phyloP scores from a whole-genome alignment of 495 filamentous ascomycete genomes.

The Penicillium mononematosum region DNA sequence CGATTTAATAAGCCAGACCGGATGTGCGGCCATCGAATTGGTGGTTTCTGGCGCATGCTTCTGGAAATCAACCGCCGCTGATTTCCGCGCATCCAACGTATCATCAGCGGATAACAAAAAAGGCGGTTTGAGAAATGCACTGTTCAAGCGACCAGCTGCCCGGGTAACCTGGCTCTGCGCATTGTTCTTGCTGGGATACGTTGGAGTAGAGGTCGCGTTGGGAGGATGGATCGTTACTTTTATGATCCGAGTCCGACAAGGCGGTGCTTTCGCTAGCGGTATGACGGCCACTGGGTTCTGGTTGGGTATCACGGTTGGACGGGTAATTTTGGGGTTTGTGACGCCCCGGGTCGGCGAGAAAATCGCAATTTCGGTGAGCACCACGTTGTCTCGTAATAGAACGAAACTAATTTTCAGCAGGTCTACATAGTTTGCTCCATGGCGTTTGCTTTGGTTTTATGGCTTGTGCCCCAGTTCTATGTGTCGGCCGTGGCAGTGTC shows the following conservation, averaged over 20 bases:
- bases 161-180: slow-evolving; percentile 73
- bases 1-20: slow-evolving; percentile 46
- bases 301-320: slow-evolving; percentile 62
- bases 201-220: slow-evolving; percentile 81
- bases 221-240: slow-evolving; percentile 71
- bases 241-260: slow-evolving; percentile 60
- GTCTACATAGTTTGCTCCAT: slow-evolving; percentile 52
- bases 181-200: slow-evolving; percentile 74
- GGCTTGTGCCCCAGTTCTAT: slow-evolving; percentile 70
- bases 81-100: slow-evolving; percentile 53
- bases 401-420: slow-evolving; percentile 19
- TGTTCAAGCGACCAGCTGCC: slow-evolving; percentile 46
- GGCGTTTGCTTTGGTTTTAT: slow-evolving; percentile 59
- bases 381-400: neutral
- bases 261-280: slow-evolving; percentile 53
- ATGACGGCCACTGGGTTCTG: slow-evolving; percentile 67
- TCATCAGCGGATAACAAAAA: slow-evolving; percentile 32
- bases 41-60: slow-evolving; percentile 56
- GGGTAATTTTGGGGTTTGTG: slow-evolving; percentile 61
- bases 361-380: slow-evolving; percentile 51
- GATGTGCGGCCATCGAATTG: slow-evolving; percentile 61
- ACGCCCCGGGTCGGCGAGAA: slow-evolving; percentile 62
- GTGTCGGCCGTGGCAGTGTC: slow-evolving; percentile 67
- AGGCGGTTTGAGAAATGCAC: slow-evolving; percentile 55
- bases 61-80: slow-evolving; percentile 62